Evolutionary conservation across 805 yeast genomes (phyloP), one percentile per base, ranked within the genome.

Genomic region (Yarrowia bubula): DNA sequence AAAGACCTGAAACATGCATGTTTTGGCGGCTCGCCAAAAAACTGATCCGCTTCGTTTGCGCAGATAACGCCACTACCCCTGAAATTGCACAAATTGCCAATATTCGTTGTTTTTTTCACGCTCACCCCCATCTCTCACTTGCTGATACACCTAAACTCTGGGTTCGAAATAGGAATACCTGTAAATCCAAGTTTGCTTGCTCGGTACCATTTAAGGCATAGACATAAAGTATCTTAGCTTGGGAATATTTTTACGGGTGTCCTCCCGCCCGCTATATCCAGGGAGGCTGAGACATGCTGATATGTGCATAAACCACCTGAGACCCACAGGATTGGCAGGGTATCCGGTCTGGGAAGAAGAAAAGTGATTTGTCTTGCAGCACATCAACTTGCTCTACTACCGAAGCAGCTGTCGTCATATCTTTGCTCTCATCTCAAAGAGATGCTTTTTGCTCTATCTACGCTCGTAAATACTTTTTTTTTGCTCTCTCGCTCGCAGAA

Each of bases 61-160:
- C 38, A 31, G n/a, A 33, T 47, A 32, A 47, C 53, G 39, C 53
- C 53, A 47, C 50, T 47, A 47, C 51, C 39, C 53, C 53, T 47
- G 53, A 47, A 15, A 31, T 46, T 28, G 33, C 48, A 32, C 48
- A 22, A 44, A 22, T 22, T 22, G 3, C 28, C 4, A 22, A 22
- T 22, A 22, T 22, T 22, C 28, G 4, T 22, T 22, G 28, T 22
- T 22, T 22, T 22, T 22, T 22, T 22, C 28, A 22, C 28, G 28
- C 28, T 22, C 28, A 5, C 28, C 4, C 28, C 28, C 28, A 22
- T 22, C 48, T 28, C 51, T 35, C 37, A 28, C 33, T 11, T n/a
- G 13, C 18, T 44, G 18, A 44, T 44, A 44, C 50, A 33, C 18
- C 50, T 44, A 44, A 31, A 31, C 35, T 15, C 37, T 8, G 28